phyloP scores from a whole-genome alignment of 2,329 filamentous ascomycete species.

The Trichoderma sp. region DNA sequence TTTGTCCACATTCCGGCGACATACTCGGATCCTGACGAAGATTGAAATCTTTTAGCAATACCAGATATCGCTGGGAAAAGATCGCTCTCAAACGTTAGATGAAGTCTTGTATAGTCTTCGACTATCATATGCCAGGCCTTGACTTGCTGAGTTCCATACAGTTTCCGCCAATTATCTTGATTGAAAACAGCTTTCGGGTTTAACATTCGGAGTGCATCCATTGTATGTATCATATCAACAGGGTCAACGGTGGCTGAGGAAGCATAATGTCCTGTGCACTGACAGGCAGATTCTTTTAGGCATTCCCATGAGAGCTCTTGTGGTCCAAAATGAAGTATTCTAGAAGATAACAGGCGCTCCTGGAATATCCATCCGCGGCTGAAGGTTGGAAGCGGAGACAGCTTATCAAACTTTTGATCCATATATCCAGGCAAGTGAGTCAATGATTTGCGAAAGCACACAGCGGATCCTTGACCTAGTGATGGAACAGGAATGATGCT shows the following conservation, averaged over 20 bases:
- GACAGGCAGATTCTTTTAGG: slow-evolving; percentile 7
- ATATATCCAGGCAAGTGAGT: slow-evolving; percentile 18
- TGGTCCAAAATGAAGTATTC: slow-evolving; percentile 21
- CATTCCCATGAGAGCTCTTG: slow-evolving; percentile 23
- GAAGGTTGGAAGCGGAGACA: slow-evolving; percentile 14
- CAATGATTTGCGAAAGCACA: slow-evolving; percentile 18
- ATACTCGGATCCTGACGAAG: neutral
- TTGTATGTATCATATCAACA: neutral
- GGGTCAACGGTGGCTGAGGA: neutral
- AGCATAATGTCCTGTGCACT: slow-evolving; percentile 11
- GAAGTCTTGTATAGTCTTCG: slow-evolving; percentile 19
- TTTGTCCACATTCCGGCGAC: slow-evolving; percentile 21
- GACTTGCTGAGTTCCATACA: neutral
- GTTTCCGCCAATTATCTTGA: neutral
- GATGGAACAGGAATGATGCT: neutral
- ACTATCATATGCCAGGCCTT: slow-evolving; percentile 20
- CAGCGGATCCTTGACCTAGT: neutral
- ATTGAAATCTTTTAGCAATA: slow-evolving; percentile 19
- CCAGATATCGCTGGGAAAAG: slow-evolving; percentile 23
- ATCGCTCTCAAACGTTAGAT: slow-evolving; percentile 21
- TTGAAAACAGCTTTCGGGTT: slow-evolving; percentile 10
- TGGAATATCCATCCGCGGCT: slow-evolving; percentile 22
- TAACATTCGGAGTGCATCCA: neutral
- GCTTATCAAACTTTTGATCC: slow-evolving; percentile 9
- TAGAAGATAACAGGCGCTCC: slow-evolving; percentile 18